These are phyloP conservation scores for Rubus parviflorus DNA, from an alignment of 306 rosid genomes.

Conservation along the genomic window DNA sequence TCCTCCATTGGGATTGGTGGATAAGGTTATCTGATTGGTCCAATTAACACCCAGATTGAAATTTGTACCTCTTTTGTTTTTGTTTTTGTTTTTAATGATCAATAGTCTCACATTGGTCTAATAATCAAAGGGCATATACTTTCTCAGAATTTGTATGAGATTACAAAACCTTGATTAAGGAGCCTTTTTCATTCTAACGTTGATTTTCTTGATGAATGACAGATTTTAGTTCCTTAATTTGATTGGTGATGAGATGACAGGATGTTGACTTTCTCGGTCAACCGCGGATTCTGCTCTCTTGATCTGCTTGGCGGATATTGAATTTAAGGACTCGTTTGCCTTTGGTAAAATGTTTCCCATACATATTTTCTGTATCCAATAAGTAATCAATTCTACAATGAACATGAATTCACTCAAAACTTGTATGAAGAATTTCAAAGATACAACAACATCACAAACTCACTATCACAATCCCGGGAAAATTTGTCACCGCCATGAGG, in stretches of 20 bases:
- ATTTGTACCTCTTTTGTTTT: neutral
- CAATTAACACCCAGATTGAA: conserved; percentile 33
- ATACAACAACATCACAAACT: neutral
- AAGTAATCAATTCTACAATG: neutral
- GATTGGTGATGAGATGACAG: no score
- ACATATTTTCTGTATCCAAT: neutral
- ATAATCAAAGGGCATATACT: neutral
- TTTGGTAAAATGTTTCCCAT: neutral
- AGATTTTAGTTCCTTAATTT: no score
- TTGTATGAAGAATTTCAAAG: neutral
- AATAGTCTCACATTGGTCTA: neutral
- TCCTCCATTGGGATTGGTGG: conserved; percentile 42
- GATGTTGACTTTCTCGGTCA: no score
- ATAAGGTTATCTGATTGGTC: conserved; percentile 70
- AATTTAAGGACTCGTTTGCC: neutral
- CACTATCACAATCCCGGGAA: neutral
- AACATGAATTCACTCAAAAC: conserved; percentile 4
- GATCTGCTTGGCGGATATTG: no score
- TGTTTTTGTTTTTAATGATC: neutral
- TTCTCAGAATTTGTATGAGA: neutral
- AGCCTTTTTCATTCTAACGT: neutral
- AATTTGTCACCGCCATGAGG: conserved; percentile 27
- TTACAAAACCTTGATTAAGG: neutral
- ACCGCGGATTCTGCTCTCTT: no score
- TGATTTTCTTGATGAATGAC: no score